phyloP scores from a whole-genome alignment of 345 rosid genomes.

The Eucalyptus pumila region DNA sequence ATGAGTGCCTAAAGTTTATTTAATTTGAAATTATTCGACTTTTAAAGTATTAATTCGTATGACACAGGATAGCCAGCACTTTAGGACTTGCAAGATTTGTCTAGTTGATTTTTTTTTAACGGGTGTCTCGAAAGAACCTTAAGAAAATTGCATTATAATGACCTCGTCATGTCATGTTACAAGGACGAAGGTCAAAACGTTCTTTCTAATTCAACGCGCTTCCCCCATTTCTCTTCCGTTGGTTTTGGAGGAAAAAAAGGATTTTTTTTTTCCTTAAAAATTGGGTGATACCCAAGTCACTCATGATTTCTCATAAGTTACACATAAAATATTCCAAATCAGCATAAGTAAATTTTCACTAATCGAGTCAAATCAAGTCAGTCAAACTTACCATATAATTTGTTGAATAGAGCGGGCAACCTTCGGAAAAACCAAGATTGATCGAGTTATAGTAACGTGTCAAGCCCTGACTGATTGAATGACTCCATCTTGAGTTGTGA shows the following conservation, averaged over 20 bases:
- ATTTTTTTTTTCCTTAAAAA: background rate
- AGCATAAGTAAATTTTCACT: background rate
- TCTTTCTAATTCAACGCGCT: background rate
- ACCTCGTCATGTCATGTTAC: background rate
- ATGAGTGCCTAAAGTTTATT: background rate
- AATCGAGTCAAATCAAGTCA: background rate
- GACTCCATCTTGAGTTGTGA: background rate
- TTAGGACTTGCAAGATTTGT: background rate
- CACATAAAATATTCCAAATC: background rate
- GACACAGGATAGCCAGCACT: background rate
- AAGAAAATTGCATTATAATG: background rate
- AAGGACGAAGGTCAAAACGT: background rate
- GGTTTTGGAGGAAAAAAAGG: accelerated
- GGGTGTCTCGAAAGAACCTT: background rate
- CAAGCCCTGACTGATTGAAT: background rate
- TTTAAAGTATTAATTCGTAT: background rate
- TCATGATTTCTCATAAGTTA: background rate
- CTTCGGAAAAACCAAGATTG: background rate
- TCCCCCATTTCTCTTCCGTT: background rate
- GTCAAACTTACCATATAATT: background rate
- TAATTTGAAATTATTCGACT: background rate
- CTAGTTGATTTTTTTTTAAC: background rate
- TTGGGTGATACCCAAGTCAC: background rate
- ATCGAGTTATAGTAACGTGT: background rate
- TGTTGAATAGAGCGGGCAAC: background rate